Conservation (phyloP, 2,329 filamentous ascomycete genomes). For the Sclerotinia subarctica region DNA sequence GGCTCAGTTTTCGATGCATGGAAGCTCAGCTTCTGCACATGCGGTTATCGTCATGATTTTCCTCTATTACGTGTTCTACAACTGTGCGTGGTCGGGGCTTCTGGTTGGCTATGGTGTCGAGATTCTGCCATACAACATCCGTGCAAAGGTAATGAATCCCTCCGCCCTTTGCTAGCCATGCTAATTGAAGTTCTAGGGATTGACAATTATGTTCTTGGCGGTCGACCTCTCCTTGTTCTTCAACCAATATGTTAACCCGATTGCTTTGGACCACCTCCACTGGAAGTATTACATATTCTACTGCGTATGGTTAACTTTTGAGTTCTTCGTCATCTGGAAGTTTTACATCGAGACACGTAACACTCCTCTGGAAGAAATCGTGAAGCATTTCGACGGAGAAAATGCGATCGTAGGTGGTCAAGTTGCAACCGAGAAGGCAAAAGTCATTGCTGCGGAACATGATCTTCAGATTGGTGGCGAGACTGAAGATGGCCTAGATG, state of each 20-base stretch:
- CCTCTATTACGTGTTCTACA: conserved; percentile 47
- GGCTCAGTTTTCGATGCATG: conserved; percentile 26
- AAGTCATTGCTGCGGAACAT: conserved; percentile 13
- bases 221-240: conserved; percentile 47
- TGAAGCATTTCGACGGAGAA: conserved; percentile 46
- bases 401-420: conserved; percentile 35
- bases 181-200: conserved; percentile 28
- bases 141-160: conserved; percentile 36
- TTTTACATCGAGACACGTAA: conserved; percentile 45
- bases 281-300: conserved; percentile 48
- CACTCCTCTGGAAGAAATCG: conserved; percentile 46
- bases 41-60: conserved; percentile 47
- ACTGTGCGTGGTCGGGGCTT: conserved; percentile 36
- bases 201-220: conserved; percentile 45
- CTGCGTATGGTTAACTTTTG: conserved; percentile 38
- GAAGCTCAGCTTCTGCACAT: conserved; percentile 26
- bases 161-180: background rate
- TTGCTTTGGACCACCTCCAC: conserved; percentile 40
- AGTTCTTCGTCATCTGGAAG: conserved; percentile 33
- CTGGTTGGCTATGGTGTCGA: conserved; percentile 33
- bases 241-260: conserved; percentile 45
- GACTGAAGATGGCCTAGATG: conserved; percentile 3
- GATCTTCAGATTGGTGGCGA: conserved; percentile 17
- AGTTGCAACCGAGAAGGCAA: conserved; percentile 22
- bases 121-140: conserved; percentile 34